A percentile compares a stretch with the other conserved stretches of the same genome.
Evolutionary conservation across 108 stramenopile species (phyloP).

Genomic region (Nannochloropsis gaditana): DNA sequence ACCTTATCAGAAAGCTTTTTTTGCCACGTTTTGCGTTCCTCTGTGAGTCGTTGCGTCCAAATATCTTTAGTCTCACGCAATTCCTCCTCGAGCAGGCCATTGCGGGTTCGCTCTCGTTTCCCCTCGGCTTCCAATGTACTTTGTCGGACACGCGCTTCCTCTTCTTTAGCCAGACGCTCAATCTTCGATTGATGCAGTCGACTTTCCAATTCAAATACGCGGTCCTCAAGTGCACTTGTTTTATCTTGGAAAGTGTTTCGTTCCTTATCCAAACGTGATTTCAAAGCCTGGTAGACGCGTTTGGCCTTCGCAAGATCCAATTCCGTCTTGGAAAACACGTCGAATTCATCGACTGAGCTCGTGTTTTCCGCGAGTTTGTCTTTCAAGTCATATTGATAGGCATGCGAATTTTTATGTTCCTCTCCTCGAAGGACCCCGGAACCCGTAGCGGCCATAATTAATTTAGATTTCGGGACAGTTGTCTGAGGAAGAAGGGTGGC

Average conservation of each 20-base stretch:
- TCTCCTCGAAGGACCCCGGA: neutral
- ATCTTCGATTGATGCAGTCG: neutral
- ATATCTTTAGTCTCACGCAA: neutral
- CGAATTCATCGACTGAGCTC: neutral
- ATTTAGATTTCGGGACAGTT: neutral
- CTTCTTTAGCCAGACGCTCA: neutral
- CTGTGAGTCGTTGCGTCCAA: neutral
- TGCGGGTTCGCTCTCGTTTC: neutral
- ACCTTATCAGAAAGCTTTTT: neutral
- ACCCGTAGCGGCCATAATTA: neutral
- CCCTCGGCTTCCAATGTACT: neutral
- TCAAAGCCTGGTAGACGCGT: neutral
- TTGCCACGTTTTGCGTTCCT: slow-evolving; percentile 13
- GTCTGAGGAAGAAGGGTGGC: neutral
- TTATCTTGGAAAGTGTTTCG: neutral
- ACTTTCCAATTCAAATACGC: neutral
- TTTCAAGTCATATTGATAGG: neutral
- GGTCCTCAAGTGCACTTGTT: neutral
- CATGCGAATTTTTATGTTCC: neutral
- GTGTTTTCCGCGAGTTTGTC: neutral
- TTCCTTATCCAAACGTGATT: neutral
- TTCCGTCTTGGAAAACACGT: neutral
- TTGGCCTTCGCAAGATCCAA: neutral
- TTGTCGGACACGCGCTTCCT: neutral
- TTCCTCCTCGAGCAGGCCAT: neutral